A percentile compares a stretch with the other conserved stretches of the same genome.
Evolutionary conservation across 2,329 filamentous ascomycete genomes (phyloP).

Genomic region (Colletotrichum lupini): DNA sequence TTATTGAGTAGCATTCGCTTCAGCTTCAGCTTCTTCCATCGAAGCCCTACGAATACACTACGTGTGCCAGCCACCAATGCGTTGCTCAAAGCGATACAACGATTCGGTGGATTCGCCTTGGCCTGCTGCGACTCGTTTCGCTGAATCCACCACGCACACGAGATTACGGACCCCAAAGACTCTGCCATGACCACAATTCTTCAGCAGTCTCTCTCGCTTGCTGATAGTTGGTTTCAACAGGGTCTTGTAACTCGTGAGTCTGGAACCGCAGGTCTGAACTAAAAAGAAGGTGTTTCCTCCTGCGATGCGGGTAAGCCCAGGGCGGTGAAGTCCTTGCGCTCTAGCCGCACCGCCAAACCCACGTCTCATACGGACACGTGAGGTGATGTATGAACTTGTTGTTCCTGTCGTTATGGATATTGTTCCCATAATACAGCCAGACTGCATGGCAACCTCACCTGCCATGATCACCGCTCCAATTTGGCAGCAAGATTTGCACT

Average conservation of each 20-base stretch:
- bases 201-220: conserved; percentile 23
- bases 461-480: conserved; percentile 5
- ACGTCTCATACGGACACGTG: neutral
- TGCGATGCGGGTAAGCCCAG: neutral
- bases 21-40: neutral
- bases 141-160: conserved; percentile 12
- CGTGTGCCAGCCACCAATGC: neutral
- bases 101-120: conserved; percentile 10
- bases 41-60: conserved; percentile 10
- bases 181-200: conserved; percentile 19
- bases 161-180: neutral
- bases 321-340: conserved; percentile 15
- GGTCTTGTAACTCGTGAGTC: neutral
- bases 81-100: neutral
- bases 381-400: neutral
- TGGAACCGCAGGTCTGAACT: neutral
- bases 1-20: conserved; percentile 7
- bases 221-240: conserved; percentile 13
- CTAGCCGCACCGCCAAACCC: neutral
- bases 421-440: neutral
- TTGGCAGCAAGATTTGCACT: conserved; percentile 1
- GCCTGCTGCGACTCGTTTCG: neutral
- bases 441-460: conserved; percentile 17
- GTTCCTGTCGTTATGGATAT: neutral
- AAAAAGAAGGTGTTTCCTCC: neutral